Evolutionary conservation across 1,284 basidiomycete genomes (phyloP), one percentile per base, ranked within the genome.

Genomic region (Cryptococcus wingfieldii): DNA sequence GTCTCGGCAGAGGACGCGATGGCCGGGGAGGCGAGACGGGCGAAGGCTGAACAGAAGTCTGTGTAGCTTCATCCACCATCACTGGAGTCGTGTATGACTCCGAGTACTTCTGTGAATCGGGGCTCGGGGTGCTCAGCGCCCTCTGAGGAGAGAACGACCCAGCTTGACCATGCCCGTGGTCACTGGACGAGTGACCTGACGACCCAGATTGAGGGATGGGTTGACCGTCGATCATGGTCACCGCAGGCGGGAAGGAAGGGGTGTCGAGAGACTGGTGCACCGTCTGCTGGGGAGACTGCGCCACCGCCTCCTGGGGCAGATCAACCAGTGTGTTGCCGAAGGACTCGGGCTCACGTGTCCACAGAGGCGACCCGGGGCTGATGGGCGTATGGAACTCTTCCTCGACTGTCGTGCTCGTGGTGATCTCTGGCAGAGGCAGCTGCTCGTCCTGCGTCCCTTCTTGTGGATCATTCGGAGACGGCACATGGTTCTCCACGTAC

Each of bases 401-500:
- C 31, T 34, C 31, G 10, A 10, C 31, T 10, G 6, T 34, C 31
- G 5, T 6, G 10, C 10, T 3, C 31, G 31, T 34, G 31, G 6
- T 34, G 31, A 34, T 34, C 31, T 34, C 31, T 34, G 31, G 31
- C 31, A 7, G 10, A 34, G 31, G 31, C 31, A 34, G 31, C 31
- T 34, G 31, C 31, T 34, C 7, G 10, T 34, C 31, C 6, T 6
- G 31, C 31, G 31, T 34, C 7, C 6, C 10, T 34, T 34, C 31
- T 34, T 34, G 6, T 34, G 31, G 31, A 34, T 34, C 31, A 34
- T 34, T 5, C 31, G 31, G 5, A 34, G 31, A 34, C 23, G 31
- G 39, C 19, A 60, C 58, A 10, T 55, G 45, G 39, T 68, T 68
- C 46, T 63, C 57, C 5, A 63, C 60, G 39, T 64, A 66, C 14